Evolutionary conservation across 108 stramenopile genomes (phyloP).

Genomic region (Nitzschia sp.): DNA sequence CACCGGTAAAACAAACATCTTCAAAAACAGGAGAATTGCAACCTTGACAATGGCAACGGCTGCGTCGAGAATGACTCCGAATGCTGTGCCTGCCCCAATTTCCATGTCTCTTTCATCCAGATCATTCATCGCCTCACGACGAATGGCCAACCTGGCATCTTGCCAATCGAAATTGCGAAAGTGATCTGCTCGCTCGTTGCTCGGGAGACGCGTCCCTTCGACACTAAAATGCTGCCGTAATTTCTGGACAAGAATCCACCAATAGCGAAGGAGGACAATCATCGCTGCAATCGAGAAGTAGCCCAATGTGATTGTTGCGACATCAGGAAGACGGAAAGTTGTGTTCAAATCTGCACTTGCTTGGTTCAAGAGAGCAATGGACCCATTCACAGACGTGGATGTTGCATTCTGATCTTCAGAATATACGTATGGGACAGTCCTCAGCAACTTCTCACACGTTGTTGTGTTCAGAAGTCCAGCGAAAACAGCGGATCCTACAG

Average conservation of each 20-base stretch:
- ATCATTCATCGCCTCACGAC: slow-evolving; percentile 8
- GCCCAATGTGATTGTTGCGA: slow-evolving; percentile 56
- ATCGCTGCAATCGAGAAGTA: slow-evolving; percentile 49
- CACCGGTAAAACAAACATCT: slow-evolving; percentile 85
- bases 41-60: slow-evolving; percentile 74
- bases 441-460: slow-evolving; percentile 18
- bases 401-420: slow-evolving; percentile 37
- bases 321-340: slow-evolving; percentile 60
- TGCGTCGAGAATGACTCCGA: slow-evolving; percentile 56
- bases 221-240: slow-evolving; percentile 10
- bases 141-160: background rate
- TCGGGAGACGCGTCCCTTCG: background rate
- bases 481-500: slow-evolving; percentile 56
- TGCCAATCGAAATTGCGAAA: background rate
- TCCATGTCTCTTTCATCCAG: slow-evolving; percentile 16
- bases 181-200: slow-evolving; percentile 5
- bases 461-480: slow-evolving; percentile 39
- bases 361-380: slow-evolving; percentile 20
- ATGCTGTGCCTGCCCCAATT: slow-evolving; percentile 24
- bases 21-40: slow-evolving; percentile 78
- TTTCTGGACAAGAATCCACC: slow-evolving; percentile 11
- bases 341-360: slow-evolving; percentile 40
- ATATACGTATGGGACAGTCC: slow-evolving; percentile 27
- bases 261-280: slow-evolving; percentile 32
- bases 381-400: background rate